These are phyloP conservation scores for Uronychia binucleata DNA, from an alignment of 73 alveolate species.

Conservation along the genomic window DNA sequence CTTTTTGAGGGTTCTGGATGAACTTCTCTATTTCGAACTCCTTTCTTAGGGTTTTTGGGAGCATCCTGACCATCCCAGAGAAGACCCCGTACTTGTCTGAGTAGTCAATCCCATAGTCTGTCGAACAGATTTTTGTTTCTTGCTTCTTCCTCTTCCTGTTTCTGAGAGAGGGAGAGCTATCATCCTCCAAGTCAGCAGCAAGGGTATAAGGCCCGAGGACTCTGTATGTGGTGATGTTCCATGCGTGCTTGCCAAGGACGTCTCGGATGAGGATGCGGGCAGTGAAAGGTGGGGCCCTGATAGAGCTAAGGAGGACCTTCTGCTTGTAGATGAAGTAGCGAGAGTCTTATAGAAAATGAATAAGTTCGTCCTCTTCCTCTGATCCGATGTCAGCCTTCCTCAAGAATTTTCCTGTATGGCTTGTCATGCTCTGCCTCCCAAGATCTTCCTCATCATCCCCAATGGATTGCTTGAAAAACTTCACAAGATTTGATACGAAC, in stretches of 20 bases:
- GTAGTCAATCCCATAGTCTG: background rate
- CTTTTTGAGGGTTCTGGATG: background rate
- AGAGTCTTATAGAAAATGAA: background rate
- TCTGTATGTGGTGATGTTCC: background rate
- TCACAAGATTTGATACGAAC: background rate
- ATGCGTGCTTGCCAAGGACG: background rate
- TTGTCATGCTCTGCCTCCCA: no score
- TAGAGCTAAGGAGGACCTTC: background rate
- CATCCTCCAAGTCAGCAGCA: background rate
- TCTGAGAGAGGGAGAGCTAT: background rate
- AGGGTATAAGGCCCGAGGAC: background rate
- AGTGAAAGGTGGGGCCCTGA: background rate
- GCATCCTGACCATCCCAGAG: background rate
- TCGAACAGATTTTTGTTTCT: no score
- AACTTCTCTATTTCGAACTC: background rate
- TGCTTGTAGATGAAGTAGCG: background rate
- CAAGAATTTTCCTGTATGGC: background rate
- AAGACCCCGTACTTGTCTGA: background rate
- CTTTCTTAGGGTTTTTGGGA: background rate
- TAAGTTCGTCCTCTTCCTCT: background rate
- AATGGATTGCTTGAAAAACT: background rate
- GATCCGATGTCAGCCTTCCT: background rate
- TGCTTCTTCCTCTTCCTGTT: background rate
- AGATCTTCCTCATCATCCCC: background rate
- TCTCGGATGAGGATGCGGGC: background rate